Percentiles rank a stretch among this genome's conserved stretches.
phyloP scores from a whole-genome alignment of 352 stramenopile genomes.

The Phytophthora pisi region DNA sequence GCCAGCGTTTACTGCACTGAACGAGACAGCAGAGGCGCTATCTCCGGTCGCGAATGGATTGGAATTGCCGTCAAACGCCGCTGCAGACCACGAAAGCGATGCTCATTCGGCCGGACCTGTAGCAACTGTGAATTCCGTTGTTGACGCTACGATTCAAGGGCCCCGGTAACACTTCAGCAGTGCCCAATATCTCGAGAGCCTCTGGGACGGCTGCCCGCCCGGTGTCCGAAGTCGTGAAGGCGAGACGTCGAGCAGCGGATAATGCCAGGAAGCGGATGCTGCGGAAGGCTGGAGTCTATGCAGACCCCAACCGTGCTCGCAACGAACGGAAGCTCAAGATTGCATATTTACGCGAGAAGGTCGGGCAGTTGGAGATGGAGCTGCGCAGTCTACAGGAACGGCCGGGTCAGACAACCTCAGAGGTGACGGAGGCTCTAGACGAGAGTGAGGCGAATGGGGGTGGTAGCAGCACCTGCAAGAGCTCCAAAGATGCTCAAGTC shows the following conservation, averaged over 20 bases:
- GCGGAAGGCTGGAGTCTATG: conserved; percentile 21
- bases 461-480: not conserved
- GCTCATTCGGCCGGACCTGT: not conserved
- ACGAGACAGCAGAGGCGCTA: not conserved
- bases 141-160: not conserved
- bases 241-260: conserved; percentile 22
- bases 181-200: not conserved
- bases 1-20: not conserved
- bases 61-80: conserved; percentile 10
- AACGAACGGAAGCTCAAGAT: conserved; percentile 47
- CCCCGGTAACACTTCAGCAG: not conserved
- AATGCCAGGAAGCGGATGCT: conserved; percentile 27
- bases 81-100: not conserved
- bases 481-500: conserved; percentile 8
- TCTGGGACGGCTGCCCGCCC: not conserved
- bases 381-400: conserved; percentile 16
- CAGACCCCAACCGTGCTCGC: conserved; percentile 33
- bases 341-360: conserved; percentile 20
- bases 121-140: not conserved
- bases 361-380: conserved; percentile 20
- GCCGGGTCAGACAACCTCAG: not conserved
- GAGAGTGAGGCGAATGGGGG: not conserved
- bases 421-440: not conserved
- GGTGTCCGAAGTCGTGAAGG: conserved; percentile 11
- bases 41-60: conserved; percentile 7